Base-by-base conservation (phyloP, 1,284 basidiomycete genomes). In the Leccinum griseonigrum region DNA sequence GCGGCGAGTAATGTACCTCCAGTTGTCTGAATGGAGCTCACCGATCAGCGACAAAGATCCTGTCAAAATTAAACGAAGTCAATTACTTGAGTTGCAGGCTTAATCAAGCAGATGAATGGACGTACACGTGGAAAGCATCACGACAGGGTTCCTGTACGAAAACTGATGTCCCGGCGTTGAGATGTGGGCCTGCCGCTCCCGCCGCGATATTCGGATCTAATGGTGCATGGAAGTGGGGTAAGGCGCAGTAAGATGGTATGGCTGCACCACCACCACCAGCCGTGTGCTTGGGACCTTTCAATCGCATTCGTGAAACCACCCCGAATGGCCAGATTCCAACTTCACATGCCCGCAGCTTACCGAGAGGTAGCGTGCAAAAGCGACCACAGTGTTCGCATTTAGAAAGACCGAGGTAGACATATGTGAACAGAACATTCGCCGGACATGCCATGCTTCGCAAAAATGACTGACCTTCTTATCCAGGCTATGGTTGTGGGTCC, bases 321-420 rank as follows among this genome's bases (percentile, higher is more conserved):
- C 6, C 1, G 1, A 4, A 5, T 8, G 5, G 1, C 18, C 3
- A n/a, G 22, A 14, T 36, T 2, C 7, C 3, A 2, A 10, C 2
- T 54, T 16, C 16, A 0, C 1, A 4, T 3, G 3, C 6, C 2
- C 10, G n/a, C 7, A 61, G 54, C 68, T 50, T 60, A 86, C 86
- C 83, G 36, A 81, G 74, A 3, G 83, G 85, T 4, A 85, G 68
- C 0, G 79, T 86, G 64, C 86, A 88, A 67, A 81, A 82, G 68
- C 87, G 87, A 2, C 81, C 79, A 58, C 85, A 87, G 53, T 79
- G 77, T 0, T 78, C 76, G 61, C 86, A 88, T 48, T 83, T 84
- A 38, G 28, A 13, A 60, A 6, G 8, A 10, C 0, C 2, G 10
- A 66, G 16, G 58, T 16, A 13, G 11, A 55, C 14, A 29, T 54